Evolutionary conservation across 495 filamentous ascomycete genomes (phyloP), one percentile per base, ranked within the genome.

Genomic region (Penicillium argentinense): DNA sequence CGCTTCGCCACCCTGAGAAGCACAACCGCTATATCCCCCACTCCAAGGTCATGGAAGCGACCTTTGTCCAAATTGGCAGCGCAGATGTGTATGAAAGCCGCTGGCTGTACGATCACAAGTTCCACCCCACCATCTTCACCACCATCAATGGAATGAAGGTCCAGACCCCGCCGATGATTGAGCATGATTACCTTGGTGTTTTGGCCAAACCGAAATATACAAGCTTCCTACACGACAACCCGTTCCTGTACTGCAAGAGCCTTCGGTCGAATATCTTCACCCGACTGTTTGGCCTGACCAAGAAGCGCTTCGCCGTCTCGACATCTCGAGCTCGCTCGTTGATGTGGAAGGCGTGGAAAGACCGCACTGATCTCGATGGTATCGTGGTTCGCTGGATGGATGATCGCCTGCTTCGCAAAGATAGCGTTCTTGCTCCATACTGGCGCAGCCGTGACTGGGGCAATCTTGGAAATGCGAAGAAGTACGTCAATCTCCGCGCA

Each of bases 311-410:
- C 47, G 69, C 74, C 3, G 69, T 81, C 0, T 82, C 82, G 0
- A 84, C 80, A 5, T 80, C 80, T 19, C 70, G 68, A 29, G 71
- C 79, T 48, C 71, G 82, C 14, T 83, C 82, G 0, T 58, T 81
- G 56, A 73, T 86, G 23, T 86, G 82, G 82, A 80, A 79, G 44
- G 70, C 74, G 4, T 86, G 82, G 82, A 83, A 82, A 47, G 74
- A 76, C n/a, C 67, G 69, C 2, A 62, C 67, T 16, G 75, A 78
- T 18, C 68, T 85, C 9, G 82, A 86, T 43, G 82, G 76, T 13
- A 75, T 85, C n/a, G 73, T 75, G 23, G 72, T 80, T 17, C 71
- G 81, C 45, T 84, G 79, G 79, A 73, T 85, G 56, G 82, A 86
- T 53, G 82, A 86, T 54, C 67, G 70, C 19, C 66, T 82, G 9